Evolutionary conservation across 768 basidiomycete genomes (phyloP).

Genomic region (Tylopilus intermedius): DNA sequence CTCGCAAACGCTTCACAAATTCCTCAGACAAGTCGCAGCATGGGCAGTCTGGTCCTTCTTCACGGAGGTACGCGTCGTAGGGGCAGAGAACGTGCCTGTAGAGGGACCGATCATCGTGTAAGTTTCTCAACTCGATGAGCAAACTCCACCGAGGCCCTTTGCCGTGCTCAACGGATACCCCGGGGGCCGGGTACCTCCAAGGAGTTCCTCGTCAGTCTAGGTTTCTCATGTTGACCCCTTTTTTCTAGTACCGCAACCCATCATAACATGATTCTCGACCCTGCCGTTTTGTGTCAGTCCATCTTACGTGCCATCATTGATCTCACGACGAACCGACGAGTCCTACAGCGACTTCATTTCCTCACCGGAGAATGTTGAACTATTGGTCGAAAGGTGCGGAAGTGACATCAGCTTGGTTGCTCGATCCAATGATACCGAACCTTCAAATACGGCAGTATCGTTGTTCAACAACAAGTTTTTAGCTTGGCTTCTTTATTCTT

Average conservation of each 20-base stretch:
- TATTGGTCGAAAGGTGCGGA: slow-evolving; percentile 87
- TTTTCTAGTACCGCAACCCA: slow-evolving; percentile 70
- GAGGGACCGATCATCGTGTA: slow-evolving; percentile 93
- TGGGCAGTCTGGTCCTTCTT: slow-evolving; percentile 85
- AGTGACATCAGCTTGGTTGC: slow-evolving; percentile 9
- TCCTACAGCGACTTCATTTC: slow-evolving; percentile 69
- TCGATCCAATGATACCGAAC: slow-evolving; percentile 8
- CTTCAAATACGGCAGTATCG: slow-evolving; percentile 43
- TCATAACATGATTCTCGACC: slow-evolving; percentile 95
- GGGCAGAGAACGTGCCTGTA: slow-evolving; percentile 80
- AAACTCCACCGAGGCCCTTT: neutral
- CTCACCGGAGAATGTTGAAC: slow-evolving; percentile 75
- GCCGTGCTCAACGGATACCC: slow-evolving; percentile 3
- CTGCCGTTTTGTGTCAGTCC: slow-evolving; percentile 69
- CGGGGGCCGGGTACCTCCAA: neutral
- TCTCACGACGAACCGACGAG: slow-evolving; percentile 16
- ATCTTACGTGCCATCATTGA: slow-evolving; percentile 11
- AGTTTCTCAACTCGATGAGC: slow-evolving; percentile 28
- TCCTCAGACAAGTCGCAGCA: slow-evolving; percentile 66
- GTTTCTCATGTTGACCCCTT: slow-evolving; percentile 11
- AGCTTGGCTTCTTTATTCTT: slow-evolving; percentile 70
- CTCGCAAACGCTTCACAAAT: slow-evolving; percentile 52
- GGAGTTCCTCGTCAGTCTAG: neutral
- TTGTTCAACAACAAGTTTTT: slow-evolving; percentile 78
- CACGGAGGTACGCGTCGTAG: slow-evolving; percentile 79